phyloP scores from a whole-genome alignment of 441 rosid genomes.

The Populus trichocarpa region DNA sequence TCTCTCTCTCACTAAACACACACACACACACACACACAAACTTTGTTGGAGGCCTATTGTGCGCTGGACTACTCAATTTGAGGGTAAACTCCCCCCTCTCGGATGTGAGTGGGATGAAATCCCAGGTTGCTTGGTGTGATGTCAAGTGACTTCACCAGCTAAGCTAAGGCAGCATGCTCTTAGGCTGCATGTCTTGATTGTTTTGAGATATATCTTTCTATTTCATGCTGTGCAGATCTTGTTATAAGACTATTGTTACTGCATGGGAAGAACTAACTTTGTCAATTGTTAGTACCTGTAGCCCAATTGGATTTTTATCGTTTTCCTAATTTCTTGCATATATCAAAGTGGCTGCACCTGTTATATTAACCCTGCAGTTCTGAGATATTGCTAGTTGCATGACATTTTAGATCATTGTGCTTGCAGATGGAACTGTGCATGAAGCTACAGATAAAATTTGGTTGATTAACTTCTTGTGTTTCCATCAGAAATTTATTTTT shows the following conservation, averaged over 20 bases:
- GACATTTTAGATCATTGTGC: conserved; percentile 1
- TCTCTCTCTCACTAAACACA: too few species aligned
- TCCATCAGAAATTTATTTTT: background rate
- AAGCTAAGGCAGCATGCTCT: background rate
- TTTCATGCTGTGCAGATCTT: background rate
- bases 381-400: background rate
- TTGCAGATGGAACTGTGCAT: background rate
- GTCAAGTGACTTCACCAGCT: background rate
- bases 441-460: background rate
- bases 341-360: background rate
- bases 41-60: background rate
- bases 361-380: background rate
- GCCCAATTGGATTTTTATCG: background rate
- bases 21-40: too few species aligned
- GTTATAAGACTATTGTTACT: background rate
- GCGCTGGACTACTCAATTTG: background rate
- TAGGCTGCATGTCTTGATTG: background rate
- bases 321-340: conserved; percentile 1
- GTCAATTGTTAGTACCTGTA: background rate
- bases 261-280: background rate
- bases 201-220: background rate
- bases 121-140: background rate
- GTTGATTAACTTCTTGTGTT: background rate
- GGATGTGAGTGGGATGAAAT: background rate
- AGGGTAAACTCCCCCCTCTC: background rate